phyloP scores from a whole-genome alignment of 2,329 filamentous ascomycete species.

The Cladosporium halotolerans region DNA sequence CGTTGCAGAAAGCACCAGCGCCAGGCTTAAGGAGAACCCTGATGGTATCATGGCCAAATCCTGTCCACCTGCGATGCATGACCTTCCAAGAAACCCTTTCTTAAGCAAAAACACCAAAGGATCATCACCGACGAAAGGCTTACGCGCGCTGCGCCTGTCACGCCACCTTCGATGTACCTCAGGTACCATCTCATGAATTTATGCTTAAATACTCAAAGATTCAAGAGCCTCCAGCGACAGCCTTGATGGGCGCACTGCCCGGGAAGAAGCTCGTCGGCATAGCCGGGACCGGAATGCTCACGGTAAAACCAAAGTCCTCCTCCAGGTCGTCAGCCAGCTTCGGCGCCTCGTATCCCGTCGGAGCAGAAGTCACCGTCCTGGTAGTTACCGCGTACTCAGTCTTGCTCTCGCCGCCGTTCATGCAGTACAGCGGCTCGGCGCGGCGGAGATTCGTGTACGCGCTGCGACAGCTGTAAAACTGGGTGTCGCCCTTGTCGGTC shows the following conservation, averaged over 20 bases:
- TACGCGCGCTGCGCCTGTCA: no score
- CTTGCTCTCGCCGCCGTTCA: conserved; percentile 30
- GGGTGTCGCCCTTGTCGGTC: conserved; percentile 40
- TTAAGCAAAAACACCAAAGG: no score
- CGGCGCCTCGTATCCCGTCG: conserved; percentile 34
- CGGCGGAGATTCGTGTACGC: conserved; percentile 37
- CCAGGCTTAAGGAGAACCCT: no score
- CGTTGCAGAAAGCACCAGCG: no score
- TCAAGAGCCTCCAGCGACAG: conserved; percentile 3
- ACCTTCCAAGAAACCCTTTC: no score
- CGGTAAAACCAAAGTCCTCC: conserved; percentile 28
- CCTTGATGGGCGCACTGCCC: conserved; percentile 13
- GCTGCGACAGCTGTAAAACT: conserved; percentile 43
- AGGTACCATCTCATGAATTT: no score
- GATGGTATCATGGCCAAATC: no score
- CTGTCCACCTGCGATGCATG: no score
- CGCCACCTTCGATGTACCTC: no score
- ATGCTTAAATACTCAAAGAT: no score
- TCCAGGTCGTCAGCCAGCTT: conserved; percentile 32
- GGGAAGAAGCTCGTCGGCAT: conserved; percentile 38
- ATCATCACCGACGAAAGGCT: no score
- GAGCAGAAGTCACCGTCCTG: conserved; percentile 30
- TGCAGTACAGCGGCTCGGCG: conserved; percentile 36
- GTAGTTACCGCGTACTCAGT: conserved; percentile 30
- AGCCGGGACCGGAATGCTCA: conserved; percentile 37